Conservation (phyloP, 2,329 filamentous ascomycete species). For the Pseudocercospora fijiensis region DNA sequence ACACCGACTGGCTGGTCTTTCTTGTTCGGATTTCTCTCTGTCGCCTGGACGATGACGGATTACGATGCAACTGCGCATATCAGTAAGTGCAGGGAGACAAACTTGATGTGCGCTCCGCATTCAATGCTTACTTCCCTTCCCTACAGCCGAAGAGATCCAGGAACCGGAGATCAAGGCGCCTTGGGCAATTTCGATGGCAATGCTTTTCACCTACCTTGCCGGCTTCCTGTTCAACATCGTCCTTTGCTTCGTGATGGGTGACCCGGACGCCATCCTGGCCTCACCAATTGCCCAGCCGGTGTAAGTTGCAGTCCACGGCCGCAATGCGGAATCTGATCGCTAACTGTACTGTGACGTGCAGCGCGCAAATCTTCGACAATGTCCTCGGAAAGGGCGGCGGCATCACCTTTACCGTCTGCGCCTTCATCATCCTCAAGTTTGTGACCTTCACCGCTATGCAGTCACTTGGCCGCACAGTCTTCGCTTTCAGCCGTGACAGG, state of each 20-base stretch:
- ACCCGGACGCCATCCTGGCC: constrained; percentile 48
- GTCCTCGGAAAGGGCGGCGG: constrained; percentile 55
- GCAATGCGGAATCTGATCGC: background rate
- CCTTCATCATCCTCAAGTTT: constrained; percentile 59
- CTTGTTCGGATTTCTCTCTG: constrained; percentile 61
- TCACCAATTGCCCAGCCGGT: constrained; percentile 54
- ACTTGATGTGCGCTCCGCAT: no score
- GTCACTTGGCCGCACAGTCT: constrained; percentile 54
- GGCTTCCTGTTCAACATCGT: constrained; percentile 61
- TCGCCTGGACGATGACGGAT: constrained; percentile 62
- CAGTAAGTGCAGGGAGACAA: constrained; percentile 1
- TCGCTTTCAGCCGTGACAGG: constrained; percentile 56
- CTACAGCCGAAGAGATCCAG: constrained; percentile 51
- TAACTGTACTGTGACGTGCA: background rate
- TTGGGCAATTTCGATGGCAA: constrained; percentile 58
- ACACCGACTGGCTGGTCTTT: constrained; percentile 56
- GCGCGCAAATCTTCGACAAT: constrained; percentile 57
- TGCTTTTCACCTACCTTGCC: constrained; percentile 56
- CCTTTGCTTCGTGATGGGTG: constrained; percentile 58
- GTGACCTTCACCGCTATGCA: constrained; percentile 60
- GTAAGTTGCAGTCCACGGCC: background rate
- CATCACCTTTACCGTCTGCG: constrained; percentile 57
- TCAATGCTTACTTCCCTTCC: constrained; percentile 34
- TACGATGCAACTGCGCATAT: constrained; percentile 51
- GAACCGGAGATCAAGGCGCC: constrained; percentile 54